These are phyloP conservation scores for Leccinum variicolor DNA, from an alignment of 768 basidiomycete genomes.

Conservation along the genomic window DNA sequence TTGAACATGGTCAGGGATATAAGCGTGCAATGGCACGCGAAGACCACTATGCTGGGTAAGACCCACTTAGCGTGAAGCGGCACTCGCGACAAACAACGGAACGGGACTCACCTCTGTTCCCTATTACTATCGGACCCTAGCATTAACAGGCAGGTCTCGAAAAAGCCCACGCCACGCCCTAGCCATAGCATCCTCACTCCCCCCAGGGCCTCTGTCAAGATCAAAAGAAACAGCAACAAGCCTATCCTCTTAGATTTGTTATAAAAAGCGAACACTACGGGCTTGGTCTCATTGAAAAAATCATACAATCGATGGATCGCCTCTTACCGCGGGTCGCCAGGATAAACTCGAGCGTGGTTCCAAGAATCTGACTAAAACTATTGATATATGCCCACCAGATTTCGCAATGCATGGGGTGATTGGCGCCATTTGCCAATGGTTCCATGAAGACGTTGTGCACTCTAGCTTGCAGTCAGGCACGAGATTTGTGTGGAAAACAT, in stretches of 20 bases:
- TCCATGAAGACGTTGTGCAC: constrained; percentile 12
- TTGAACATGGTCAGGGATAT: constrained; percentile 18
- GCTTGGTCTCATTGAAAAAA: neutral
- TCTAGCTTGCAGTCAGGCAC: constrained; percentile 1
- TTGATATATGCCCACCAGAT: constrained; percentile 11
- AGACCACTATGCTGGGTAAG: neutral
- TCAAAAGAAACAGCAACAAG: constrained; percentile 3
- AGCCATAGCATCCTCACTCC: neutral
- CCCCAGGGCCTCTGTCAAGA: neutral
- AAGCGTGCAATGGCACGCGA: constrained; percentile 10
- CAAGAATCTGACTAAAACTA: constrained; percentile 4
- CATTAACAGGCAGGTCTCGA: neutral
- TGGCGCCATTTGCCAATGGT: constrained; percentile 7
- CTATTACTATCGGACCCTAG: neutral
- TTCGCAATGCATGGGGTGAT: constrained; percentile 5
- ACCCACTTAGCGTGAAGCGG: neutral
- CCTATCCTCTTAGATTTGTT: constrained; percentile 14
- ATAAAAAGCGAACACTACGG: constrained; percentile 19
- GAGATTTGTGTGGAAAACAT: neutral
- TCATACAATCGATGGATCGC: neutral
- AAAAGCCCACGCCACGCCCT: neutral
- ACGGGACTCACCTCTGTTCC: neutral
- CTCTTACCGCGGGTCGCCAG: constrained; percentile 17
- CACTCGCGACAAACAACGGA: neutral
- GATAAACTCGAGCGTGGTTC: constrained; percentile 12